Conservation (phyloP, 352 stramenopile genomes). For the Pythium scleroteichum region DNA sequence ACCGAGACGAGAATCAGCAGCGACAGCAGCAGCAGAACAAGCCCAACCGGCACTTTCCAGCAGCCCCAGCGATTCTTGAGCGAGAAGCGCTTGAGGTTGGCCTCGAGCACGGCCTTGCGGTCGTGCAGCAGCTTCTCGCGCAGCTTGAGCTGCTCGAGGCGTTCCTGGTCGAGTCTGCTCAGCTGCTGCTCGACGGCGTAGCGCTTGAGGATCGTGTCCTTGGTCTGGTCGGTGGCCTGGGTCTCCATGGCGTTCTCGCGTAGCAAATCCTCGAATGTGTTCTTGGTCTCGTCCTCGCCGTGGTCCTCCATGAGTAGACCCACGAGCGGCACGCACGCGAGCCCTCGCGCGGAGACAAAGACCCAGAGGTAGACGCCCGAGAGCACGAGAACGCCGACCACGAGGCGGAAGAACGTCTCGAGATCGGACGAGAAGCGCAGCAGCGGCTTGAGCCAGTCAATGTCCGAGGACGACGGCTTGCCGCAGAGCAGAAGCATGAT, state of each 20-base stretch:
- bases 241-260: slow-evolving; percentile 76
- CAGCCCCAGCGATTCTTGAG: slow-evolving; percentile 43
- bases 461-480: slow-evolving; percentile 71
- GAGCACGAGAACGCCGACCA: slow-evolving; percentile 74
- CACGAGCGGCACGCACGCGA: slow-evolving; percentile 74
- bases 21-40: slow-evolving; percentile 59
- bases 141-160: slow-evolving; percentile 70
- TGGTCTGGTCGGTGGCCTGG: slow-evolving; percentile 63
- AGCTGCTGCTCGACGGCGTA: slow-evolving; percentile 67
- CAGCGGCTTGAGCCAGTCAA: slow-evolving; percentile 84
- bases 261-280: slow-evolving; percentile 73
- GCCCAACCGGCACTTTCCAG: slow-evolving; percentile 74
- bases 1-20: slow-evolving; percentile 72
- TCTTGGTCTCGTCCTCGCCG: slow-evolving; percentile 60
- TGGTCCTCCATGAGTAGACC: slow-evolving; percentile 81
- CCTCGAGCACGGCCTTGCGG: slow-evolving; percentile 62
- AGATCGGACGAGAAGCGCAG: slow-evolving; percentile 76
- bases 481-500: slow-evolving; percentile 75
- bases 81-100: slow-evolving; percentile 61
- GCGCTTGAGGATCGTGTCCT: slow-evolving; percentile 67
- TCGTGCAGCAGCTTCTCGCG: slow-evolving; percentile 69
- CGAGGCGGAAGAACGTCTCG: slow-evolving; percentile 64
- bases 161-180: slow-evolving; percentile 69
- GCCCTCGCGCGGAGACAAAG: slow-evolving; percentile 61
- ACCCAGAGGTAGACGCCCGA: slow-evolving; percentile 82